Evolutionary conservation across 257 asterid species (phyloP), one percentile per base, ranked within the genome.

Genomic region (Capsicum pubescens): DNA sequence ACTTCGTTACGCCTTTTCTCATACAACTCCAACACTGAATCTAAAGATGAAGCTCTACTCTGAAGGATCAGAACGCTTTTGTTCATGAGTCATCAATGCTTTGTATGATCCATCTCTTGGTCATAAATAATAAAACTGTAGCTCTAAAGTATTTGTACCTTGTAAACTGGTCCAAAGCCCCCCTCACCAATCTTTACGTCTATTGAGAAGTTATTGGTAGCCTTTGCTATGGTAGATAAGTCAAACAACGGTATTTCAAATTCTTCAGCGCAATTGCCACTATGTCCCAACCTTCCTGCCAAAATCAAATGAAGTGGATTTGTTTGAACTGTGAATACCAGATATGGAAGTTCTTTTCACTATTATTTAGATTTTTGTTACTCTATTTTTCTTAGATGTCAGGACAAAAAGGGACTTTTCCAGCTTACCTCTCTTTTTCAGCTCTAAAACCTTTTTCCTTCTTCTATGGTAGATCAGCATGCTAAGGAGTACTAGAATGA

Each of bases 151-250:
- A 26, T 26, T 26, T 8, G 79, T 85, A 90, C 95, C 95, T 89
- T 90, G 78, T 90, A 92, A 85, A 92, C 93, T 42, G 91, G 91
- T 67, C 93, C 95, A 82, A 82, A 92, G 74, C 95, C 93, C 84
- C 95, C 95, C 85, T 90, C 87, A 61, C 93, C 95, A 66, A 92
- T 88, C 91, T 84, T 87, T 66, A 89, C 89, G 19, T 39, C 78
- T 0, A 14, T 9, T 11, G 93, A 83, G 84, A 92, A 92, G 81
- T 84, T 64, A 57, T 88, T 82, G 8, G 95, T 89, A 63, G 92
- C 92, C 64, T 84, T 63, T 3, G 48, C 16, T 26, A 90, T 52
- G 7, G 86, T 81, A 12, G 84, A 19, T 58, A 92, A 84, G 50
- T 85, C 91, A 83, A 90, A 81, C 67, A 71, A 50, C 10, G 91